Base-by-base conservation (phyloP, 1,139 yeast genomes). In the Yamadazyma epiphylla region DNA sequence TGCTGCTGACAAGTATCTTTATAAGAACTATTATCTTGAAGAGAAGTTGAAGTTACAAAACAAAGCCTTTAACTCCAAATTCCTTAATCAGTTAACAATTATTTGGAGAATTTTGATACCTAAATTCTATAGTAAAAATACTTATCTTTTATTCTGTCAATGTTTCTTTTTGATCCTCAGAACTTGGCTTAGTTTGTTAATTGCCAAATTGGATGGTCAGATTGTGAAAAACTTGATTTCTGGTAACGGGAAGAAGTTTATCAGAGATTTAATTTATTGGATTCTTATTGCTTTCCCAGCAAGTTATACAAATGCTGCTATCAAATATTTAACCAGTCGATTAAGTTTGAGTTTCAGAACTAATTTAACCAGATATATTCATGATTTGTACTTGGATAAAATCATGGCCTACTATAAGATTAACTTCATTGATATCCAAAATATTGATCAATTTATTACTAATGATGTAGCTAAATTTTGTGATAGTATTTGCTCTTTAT, bases 261-360 rank as follows among this genome's bases (percentile, higher is more conserved):
- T 80, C 25, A 67, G 86, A 41, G 96, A 89, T 50, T 65, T 89
- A 54, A 71, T 77, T 9, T 83, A 84, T 55, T 89, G 96, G 96
- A 72, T 89, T 37, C 61, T 85, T 40, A 78, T 89, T 51, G 96
- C 96, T 1, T 79, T 88, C 42, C 97, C 96, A 1, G 95, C 96
- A 1, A 81, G 94, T 3, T 89, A 87, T 53, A 85, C 96, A 14
- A 89, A 89, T 56, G 84, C 95, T 28, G 89, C 94, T 37, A 89
- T 89, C 51, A 85, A 83, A 50, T 86, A 77, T 50, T 62, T 89
- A 47, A 87, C 89, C 35, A 74, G 81, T 47, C 73, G 87, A 46
- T 64, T 89, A 36, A 78, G 95, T 11, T 69, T 87, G 39, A 86
- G 85, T 46, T 89, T 89, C 61, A 75, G 96, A 61, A 82, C 94